Conservation (phyloP, 371 early-diverging fungal species). For the Mucor ambiguus region DNA sequence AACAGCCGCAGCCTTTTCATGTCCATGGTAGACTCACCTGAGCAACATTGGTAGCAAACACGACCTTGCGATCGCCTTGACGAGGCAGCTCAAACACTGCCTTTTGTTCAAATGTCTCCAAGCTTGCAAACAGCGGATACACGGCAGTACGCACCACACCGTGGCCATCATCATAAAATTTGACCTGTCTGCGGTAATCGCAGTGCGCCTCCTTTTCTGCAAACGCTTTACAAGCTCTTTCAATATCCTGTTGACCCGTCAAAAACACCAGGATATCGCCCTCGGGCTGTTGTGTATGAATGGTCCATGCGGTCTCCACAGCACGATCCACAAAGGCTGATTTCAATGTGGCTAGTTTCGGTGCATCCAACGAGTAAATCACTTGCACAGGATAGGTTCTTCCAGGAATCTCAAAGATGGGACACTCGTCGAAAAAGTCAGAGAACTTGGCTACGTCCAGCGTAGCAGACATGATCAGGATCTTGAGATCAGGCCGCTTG, state of each 20-base stretch:
- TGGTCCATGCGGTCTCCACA: conserved; percentile 78
- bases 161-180: conserved; percentile 54
- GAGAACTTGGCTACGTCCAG: conserved; percentile 75
- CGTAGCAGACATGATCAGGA: conserved; percentile 87
- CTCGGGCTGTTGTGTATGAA: conserved; percentile 70
- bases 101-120: conserved; percentile 88
- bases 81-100: conserved; percentile 92
- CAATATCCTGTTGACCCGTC: conserved; percentile 93
- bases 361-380: conserved; percentile 55
- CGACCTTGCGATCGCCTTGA: conserved; percentile 85
- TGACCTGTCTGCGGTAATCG: conserved; percentile 41
- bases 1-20: conserved; percentile 23
- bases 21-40: conserved; percentile 74
- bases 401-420: conserved; percentile 85
- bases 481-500: conserved; percentile 60
- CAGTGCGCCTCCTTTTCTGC: conserved; percentile 28
- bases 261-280: conserved; percentile 90
- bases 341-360: conserved; percentile 62
- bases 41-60: conserved; percentile 99
- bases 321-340: conserved; percentile 68
- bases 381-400: conserved; percentile 80
- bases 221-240: conserved; percentile 65
- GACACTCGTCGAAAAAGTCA: conserved; percentile 75
- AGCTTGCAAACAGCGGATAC: conserved; percentile 90
- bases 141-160: conserved; percentile 58